Conservation (phyloP, 2,329 filamentous ascomycete genomes). For the Onygenales sp. region DNA sequence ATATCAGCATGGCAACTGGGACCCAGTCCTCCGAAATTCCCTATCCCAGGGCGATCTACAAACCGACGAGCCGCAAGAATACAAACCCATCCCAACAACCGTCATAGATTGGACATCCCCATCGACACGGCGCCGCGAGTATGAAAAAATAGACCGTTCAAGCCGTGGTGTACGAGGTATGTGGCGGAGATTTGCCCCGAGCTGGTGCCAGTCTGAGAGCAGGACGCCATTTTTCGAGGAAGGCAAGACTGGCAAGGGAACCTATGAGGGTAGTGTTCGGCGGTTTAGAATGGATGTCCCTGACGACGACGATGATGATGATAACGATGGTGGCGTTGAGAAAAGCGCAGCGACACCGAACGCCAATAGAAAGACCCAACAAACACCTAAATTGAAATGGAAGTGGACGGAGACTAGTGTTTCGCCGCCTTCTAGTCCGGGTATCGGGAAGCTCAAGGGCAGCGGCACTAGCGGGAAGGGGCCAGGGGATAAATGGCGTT, state of each 20-base stretch:
- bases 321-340: not conserved
- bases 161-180: conserved; percentile 33
- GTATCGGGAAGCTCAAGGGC: not conserved
- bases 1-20: not conserved
- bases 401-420: conserved; percentile 3
- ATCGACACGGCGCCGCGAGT: conserved; percentile 34
- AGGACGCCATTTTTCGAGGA: conserved; percentile 35
- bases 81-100: conserved; percentile 24
- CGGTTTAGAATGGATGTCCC: conserved; percentile 36
- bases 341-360: not conserved
- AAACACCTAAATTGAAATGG: not conserved
- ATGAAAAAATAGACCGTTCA: conserved; percentile 45
- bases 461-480: not conserved
- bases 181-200: conserved; percentile 32
- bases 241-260: conserved; percentile 23
- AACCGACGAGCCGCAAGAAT: not conserved
- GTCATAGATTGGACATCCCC: conserved; percentile 40
- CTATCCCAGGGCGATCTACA: not conserved
- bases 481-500: not conserved
- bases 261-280: conserved; percentile 36
- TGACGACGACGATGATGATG: conserved; percentile 20
- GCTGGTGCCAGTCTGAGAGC: conserved; percentile 27
- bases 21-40: not conserved
- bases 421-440: not conserved
- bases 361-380: not conserved